Base-by-base conservation (phyloP, 169 alveolate species). In the Cryptosporidium felis region DNA sequence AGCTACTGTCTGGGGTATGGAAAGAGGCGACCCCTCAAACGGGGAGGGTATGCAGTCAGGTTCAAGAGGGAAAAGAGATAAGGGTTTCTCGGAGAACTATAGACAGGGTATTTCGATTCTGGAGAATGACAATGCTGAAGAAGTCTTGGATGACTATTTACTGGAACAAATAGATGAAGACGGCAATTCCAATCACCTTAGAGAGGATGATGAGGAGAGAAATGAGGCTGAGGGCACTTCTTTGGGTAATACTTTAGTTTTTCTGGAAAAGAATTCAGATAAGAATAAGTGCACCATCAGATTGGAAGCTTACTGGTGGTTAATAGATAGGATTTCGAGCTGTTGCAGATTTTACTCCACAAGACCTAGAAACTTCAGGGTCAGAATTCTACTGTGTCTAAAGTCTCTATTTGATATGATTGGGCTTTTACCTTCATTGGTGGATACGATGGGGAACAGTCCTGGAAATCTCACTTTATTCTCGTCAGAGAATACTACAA, bases 261-360 rank as follows among this genome's bases (percentile, higher is more conserved):
- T n/a, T n/a, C n/a, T n/a, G n/a, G n/a, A n/a, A n/a, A n/a, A n/a
- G n/a, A 61, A 61, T 8, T 23, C 53, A 34, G n/a, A 36, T n/a
- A 23, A n/a, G n/a, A n/a, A n/a, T n/a, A 23, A 28, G n/a, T 67
- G 5, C 38, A 42, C 61, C 1, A 23, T 56, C 10, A 53, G 67
- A 36, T 12, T 3, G 3, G 63, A 65, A 3, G 81, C 16, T 14
- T 74, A 36, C 34, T 74, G 51, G 85, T 74, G 85, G 85, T 6
- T 74, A 10, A 21, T 74, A 8, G 67, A 74, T 10, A 36, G 67
- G 16, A 45, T 74, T 10, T 14, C 85, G 8, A 34, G 85, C 26
- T 56, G 67, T 26, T 21, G 60, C n/a, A 49, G 85, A 12, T 56
- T 41, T 2, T 74, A 74, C 18, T 49, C 67, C 12, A 74, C 85